Evolutionary conservation across 106 monocot species (phyloP), one percentile per base, ranked within the genome.

Genomic region (Apostasia shenzhenica): DNA sequence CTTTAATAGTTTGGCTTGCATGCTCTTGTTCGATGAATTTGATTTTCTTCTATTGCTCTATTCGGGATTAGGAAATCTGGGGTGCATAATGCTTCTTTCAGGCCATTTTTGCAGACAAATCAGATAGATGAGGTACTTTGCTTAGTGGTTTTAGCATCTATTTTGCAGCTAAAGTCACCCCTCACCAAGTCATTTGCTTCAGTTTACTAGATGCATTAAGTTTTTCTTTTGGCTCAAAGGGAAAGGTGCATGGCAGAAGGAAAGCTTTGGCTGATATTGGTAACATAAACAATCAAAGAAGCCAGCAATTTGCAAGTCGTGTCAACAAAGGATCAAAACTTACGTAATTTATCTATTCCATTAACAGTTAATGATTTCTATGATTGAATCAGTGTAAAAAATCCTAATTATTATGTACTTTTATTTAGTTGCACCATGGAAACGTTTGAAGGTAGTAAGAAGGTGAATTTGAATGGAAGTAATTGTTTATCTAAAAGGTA

Each of bases 21-120:
- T 53, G 14, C 44, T 5, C 1, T 12, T 10, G 9, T 26, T 51
- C 53, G 41, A 14, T 52, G n/a, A 47, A 62, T 53, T 13, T 5
- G 39, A 5, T 2, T 40, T 63, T 65, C 37, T 66, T 63, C 14
- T 73, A 14, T 14, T 74, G 6, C 49, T 57, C 41, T 63, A n/a
- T 44, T 12, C 12, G 56, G n/a, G 48, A 57, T 66, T 41, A 74
- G 74, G 66, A 74, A 74, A 40, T 63, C 66, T 8, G 57, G 41
- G 57, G 12, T 55, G 66, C 43, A 39, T 48, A 13, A 56, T 65
- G 54, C 65, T 45, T 73, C 63, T 43, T 14, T 57, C 37, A 66
- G 41, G 48, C 40, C 57, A 12, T 48, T 13, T 57, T 6, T 13
- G 42, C 37, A 66, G 56, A 57, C 41, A 38, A 40, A 58, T 41